Evolutionary conservation across 495 filamentous ascomycete species (phyloP).

Genomic region (Tuber microsphaerosporum): DNA sequence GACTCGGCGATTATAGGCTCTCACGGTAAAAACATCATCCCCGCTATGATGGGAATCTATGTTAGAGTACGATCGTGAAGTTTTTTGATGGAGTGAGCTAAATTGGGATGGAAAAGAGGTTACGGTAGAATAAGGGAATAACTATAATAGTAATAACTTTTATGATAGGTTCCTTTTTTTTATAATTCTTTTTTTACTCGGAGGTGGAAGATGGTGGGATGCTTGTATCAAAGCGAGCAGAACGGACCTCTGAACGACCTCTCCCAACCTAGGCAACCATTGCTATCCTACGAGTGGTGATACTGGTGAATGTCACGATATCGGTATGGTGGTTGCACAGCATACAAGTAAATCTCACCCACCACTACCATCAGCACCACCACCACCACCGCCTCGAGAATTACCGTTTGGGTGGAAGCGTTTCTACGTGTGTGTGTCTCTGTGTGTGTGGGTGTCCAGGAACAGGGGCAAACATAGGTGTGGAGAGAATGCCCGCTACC

Average conservation of each 20-base stretch:
- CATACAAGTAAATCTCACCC: background rate
- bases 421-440: background rate
- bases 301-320: background rate
- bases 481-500: background rate
- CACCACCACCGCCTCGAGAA: background rate
- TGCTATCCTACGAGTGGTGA: background rate
- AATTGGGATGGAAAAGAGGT: background rate
- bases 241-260: background rate
- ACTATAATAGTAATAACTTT: background rate
- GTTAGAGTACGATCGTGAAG: background rate
- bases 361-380: background rate
- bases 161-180: conserved; percentile 1
- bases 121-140: background rate
- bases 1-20: background rate
- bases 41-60: background rate
- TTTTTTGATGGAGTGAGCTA: background rate
- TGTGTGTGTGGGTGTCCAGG: background rate
- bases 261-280: background rate
- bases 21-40: background rate
- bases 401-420: background rate
- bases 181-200: background rate
- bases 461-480: background rate
- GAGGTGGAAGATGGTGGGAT: background rate
- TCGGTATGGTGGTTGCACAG: background rate
- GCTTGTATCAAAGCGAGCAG: background rate